phyloP scores from a whole-genome alignment of 176 grass and related monocot genomes.

The Bonia amplexicaulis region DNA sequence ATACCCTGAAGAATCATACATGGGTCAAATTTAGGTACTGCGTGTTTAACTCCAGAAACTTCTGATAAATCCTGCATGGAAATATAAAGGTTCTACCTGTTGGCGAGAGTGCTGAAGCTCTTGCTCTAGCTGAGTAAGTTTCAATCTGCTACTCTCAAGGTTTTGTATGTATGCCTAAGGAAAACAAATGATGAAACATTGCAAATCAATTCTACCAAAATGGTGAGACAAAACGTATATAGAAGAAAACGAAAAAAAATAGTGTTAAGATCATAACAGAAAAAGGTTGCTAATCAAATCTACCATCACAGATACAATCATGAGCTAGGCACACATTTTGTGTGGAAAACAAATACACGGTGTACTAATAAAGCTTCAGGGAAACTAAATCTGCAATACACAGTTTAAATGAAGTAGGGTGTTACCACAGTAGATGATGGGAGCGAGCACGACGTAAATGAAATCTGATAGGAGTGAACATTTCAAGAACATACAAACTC shows the following conservation, averaged over 20 bases:
- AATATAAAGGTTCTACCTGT: conserved; percentile 44
- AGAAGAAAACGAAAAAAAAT: background rate
- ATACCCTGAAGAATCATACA: conserved; percentile 57
- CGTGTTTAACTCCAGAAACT: conserved; percentile 12
- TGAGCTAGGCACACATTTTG: background rate
- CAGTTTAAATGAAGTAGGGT: background rate
- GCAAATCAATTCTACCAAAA: conserved; percentile 6
- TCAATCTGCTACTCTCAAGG: conserved; percentile 89
- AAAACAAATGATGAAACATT: conserved; percentile 26
- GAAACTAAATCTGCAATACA: background rate
- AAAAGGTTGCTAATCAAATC: background rate
- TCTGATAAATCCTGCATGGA: conserved; percentile 9
- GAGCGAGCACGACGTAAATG: background rate
- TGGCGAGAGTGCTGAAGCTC: conserved; percentile 78
- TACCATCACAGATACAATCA: conserved; percentile 6
- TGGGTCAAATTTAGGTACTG: conserved; percentile 19
- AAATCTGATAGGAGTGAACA: background rate
- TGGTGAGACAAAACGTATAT: background rate
- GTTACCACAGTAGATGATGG: background rate
- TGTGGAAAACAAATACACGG: background rate
- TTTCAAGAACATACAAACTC: conserved; percentile 1
- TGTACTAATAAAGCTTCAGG: background rate
- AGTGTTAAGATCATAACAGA: background rate
- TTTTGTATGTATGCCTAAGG: conserved; percentile 89
- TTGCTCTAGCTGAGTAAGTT: conserved; percentile 93